Evolutionary conservation across 2,329 filamentous ascomycete species (phyloP).

Genomic region (Xylariaceae sp.): DNA sequence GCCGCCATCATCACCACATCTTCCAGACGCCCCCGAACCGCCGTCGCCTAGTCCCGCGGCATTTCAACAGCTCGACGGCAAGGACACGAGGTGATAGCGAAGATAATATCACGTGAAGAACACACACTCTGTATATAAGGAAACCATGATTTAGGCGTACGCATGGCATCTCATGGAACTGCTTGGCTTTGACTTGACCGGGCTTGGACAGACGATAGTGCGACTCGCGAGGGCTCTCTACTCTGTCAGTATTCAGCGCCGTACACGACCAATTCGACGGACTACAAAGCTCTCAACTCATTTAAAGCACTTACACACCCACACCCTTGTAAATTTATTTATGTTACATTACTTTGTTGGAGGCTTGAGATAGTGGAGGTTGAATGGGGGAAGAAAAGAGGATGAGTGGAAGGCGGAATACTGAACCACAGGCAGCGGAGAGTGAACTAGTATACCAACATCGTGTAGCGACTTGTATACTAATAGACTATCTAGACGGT

Average conservation of each 20-base stretch:
- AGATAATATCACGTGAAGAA: conserved; percentile 1
- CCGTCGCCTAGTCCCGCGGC: conserved; percentile 38
- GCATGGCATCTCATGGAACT: conserved; percentile 8
- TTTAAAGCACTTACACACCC: conserved; percentile 29
- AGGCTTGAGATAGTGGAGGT: too few species aligned
- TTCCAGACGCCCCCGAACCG: conserved; percentile 47
- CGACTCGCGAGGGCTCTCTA: background rate
- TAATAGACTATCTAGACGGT: conserved; percentile 7
- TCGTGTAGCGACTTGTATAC: conserved; percentile 17
- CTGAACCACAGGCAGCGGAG: conserved; percentile 6
- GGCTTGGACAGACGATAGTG: conserved; percentile 1
- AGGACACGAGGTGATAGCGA: conserved; percentile 33
- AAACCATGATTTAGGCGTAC: conserved; percentile 17
- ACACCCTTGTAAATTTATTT: conserved; percentile 21
- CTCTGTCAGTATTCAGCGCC: conserved; percentile 19
- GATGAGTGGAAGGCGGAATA: background rate
- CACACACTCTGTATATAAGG: conserved; percentile 22
- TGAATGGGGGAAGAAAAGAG: background rate
- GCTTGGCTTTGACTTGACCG: conserved; percentile 5
- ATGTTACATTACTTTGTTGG: conserved; percentile 24
- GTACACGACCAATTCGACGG: conserved; percentile 23
- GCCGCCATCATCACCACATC: conserved; percentile 51
- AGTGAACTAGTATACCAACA: conserved; percentile 20
- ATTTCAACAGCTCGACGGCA: conserved; percentile 36
- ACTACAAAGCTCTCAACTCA: conserved; percentile 41